These are phyloP conservation scores for Mortierella sp. DNA, from an alignment of 371 early-diverging fungal genomes.

Conservation along the genomic window DNA sequence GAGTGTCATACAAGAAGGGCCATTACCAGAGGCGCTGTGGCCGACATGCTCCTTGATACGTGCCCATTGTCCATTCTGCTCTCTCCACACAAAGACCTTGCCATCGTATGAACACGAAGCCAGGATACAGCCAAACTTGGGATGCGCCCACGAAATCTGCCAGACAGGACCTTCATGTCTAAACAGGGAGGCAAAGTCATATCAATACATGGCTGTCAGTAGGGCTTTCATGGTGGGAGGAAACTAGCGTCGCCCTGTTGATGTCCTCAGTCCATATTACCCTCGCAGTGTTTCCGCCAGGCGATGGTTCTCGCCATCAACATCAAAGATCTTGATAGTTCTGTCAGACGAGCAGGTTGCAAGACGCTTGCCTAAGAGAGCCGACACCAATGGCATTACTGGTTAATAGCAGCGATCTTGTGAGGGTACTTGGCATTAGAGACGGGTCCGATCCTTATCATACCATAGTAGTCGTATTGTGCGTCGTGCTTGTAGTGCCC, in stretches of 20 bases:
- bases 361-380: conserved; percentile 78
- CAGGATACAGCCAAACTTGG: conserved; percentile 94
- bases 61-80: conserved; percentile 86
- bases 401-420: too few relatives aligned
- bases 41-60: conserved; percentile 90
- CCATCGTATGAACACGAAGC: conserved; percentile 98
- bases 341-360: conserved; percentile 98
- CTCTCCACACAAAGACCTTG: conserved; percentile 95
- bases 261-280: conserved; percentile 51
- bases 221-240: not conserved
- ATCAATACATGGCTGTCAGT: not conserved
- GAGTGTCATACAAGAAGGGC: not conserved
- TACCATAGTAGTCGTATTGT: conserved; percentile 95
- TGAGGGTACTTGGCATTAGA: too few relatives aligned
- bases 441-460: not conserved
- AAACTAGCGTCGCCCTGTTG: not conserved
- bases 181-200: not conserved
- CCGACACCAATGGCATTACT: too few relatives aligned
- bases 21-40: conserved; percentile 88
- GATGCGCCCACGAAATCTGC: conserved; percentile 99
- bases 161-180: conserved; percentile 98
- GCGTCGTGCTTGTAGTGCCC: conserved; percentile 98
- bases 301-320: conserved; percentile 85
- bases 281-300: conserved; percentile 83
- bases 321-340: conserved; percentile 91